These are phyloP conservation scores for Teratosphaeria viscida DNA, from an alignment of 2,329 filamentous ascomycete species.

Conservation along the genomic window DNA sequence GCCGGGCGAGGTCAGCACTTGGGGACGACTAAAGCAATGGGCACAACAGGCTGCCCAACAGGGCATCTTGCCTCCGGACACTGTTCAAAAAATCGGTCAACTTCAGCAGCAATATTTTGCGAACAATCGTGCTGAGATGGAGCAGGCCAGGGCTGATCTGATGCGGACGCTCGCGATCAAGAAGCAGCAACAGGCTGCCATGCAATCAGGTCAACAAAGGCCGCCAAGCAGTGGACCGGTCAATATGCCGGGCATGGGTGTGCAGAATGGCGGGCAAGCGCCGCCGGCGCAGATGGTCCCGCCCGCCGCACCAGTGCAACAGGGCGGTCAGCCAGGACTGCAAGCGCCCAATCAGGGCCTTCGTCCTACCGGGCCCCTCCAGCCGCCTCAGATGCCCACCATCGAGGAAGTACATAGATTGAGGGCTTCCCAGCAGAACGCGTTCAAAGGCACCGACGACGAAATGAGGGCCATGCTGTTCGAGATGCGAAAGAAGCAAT, in stretches of 20 bases:
- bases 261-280: conserved; percentile 15
- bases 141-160: conserved; percentile 30
- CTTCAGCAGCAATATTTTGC: conserved; percentile 18
- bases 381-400: conserved; percentile 21
- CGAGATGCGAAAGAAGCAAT: conserved; percentile 9
- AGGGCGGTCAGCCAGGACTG: background rate
- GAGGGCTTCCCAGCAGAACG: conserved; percentile 23
- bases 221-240: background rate
- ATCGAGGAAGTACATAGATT: conserved; percentile 32
- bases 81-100: conserved; percentile 29
- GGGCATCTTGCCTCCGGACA: conserved; percentile 29
- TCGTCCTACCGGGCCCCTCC: conserved; percentile 4
- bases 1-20: conserved; percentile 43
- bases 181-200: conserved; percentile 7
- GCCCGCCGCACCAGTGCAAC: conserved; percentile 14
- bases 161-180: conserved; percentile 22
- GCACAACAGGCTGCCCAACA: conserved; percentile 35
- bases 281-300: conserved; percentile 33
- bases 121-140: conserved; percentile 13
- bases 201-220: conserved; percentile 3
- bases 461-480: conserved; percentile 27
- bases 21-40: conserved; percentile 48
- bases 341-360: conserved; percentile 2
- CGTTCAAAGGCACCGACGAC: conserved; percentile 31
- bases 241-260: conserved; percentile 1